These are phyloP conservation scores for Lycium ferocissimum DNA, from an alignment of 257 asterid species.

Conservation along the genomic window DNA sequence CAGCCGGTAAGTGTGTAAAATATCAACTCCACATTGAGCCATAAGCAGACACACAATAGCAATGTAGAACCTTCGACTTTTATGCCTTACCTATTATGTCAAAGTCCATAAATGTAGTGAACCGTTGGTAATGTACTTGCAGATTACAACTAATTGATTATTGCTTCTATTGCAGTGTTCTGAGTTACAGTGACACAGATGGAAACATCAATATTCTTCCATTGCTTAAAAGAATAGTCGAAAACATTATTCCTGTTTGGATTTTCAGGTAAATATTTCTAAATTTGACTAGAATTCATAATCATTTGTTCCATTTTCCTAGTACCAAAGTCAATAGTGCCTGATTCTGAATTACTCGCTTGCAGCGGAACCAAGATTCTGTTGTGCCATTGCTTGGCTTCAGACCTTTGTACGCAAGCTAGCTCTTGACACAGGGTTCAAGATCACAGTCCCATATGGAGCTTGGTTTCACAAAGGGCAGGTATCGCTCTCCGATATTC, in stretches of 20 bases:
- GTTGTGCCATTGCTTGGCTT: slow-evolving; percentile 95
- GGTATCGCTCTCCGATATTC: slow-evolving; percentile 46
- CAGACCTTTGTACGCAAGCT: slow-evolving; percentile 90
- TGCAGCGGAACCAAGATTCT: slow-evolving; percentile 97
- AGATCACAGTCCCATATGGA: slow-evolving; percentile 84
- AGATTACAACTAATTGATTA: neutral
- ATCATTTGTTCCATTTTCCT: neutral
- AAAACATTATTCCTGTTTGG: slow-evolving; percentile 65
- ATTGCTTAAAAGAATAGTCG: slow-evolving; percentile 66
- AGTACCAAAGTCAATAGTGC: slow-evolving; percentile 2
- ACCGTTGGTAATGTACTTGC: neutral
- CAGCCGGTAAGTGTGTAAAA: slow-evolving; percentile 54
- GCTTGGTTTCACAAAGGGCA: slow-evolving; percentile 93
- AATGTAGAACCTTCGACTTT: neutral
- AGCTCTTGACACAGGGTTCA: slow-evolving; percentile 69
- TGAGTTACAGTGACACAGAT: slow-evolving; percentile 57
- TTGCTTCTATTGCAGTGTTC: slow-evolving; percentile 40
- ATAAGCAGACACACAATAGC: neutral
- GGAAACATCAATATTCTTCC: slow-evolving; percentile 74
- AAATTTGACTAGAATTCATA: neutral
- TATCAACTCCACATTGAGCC: slow-evolving; percentile 21
- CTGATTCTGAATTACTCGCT: neutral
- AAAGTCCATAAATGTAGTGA: neutral
- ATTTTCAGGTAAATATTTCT: slow-evolving; percentile 63
- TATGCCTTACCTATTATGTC: slow-evolving; percentile 8